A percentile compares a stretch with the other conserved stretches of the same genome.
Evolutionary conservation across 371 early-diverging fungal species (phyloP).

Genomic region (Rhizomucor miehei): DNA sequence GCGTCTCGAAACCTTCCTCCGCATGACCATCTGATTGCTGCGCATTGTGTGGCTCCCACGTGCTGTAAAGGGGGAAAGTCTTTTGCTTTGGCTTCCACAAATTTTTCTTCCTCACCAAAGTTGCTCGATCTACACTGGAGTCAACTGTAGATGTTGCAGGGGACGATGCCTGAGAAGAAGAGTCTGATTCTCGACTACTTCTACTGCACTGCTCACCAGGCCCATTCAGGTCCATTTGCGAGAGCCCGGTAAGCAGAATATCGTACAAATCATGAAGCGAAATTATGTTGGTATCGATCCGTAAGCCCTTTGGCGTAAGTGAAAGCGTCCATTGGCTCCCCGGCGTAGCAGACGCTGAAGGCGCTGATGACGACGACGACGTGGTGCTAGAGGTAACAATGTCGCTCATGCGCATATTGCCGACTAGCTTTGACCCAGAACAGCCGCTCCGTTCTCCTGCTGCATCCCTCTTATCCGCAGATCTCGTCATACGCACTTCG

Average conservation of each 20-base stretch:
- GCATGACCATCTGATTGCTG: not conserved
- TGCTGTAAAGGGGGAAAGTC: conserved; percentile 43
- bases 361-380: conserved; percentile 1
- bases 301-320: conserved; percentile 34
- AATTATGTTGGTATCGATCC: conserved; percentile 43
- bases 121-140: not conserved
- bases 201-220: not conserved
- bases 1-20: not conserved
- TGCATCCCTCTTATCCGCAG: not conserved
- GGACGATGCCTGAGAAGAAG: conserved; percentile 3
- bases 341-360: conserved; percentile 2
- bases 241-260: conserved; percentile 29
- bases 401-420: not conserved
- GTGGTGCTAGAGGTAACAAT: not conserved
- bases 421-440: not conserved
- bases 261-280: conserved; percentile 41
- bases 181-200: conserved; percentile 1
- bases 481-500: conserved; percentile 16
- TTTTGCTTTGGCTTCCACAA: conserved; percentile 26
- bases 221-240: conserved; percentile 8
- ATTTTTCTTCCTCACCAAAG: conserved; percentile 15
- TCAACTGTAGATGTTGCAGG: not conserved
- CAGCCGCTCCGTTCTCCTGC: not conserved
- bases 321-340: conserved; percentile 32
- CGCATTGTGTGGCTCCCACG: conserved; percentile 30